phyloP scores from a whole-genome alignment of 148 eudicot species.

The Polygonum aviculare region DNA sequence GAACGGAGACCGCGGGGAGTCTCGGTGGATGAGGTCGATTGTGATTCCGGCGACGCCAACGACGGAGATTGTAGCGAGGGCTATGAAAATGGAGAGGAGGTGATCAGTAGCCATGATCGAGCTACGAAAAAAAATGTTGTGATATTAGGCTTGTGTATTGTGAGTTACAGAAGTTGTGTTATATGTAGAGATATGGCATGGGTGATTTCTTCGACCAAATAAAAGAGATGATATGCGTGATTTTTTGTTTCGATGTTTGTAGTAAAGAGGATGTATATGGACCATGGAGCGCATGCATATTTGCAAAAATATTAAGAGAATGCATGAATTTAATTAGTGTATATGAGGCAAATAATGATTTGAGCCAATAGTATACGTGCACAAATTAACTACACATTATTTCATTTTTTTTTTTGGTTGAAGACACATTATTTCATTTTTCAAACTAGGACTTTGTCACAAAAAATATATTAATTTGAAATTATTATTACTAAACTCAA shows the following conservation, averaged over 20 bases:
- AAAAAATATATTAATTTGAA: too few relatives aligned
- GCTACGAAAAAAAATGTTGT: too few relatives aligned
- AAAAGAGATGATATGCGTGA: not conserved
- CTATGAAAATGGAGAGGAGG: not conserved
- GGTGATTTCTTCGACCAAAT: too few relatives aligned
- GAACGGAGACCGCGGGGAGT: conserved; percentile 17
- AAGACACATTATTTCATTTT: too few relatives aligned
- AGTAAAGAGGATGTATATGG: not conserved
- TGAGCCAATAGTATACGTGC: too few relatives aligned
- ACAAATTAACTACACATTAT: too few relatives aligned
- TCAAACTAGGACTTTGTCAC: too few relatives aligned
- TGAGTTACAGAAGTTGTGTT: not conserved
- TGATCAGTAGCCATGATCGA: not conserved
- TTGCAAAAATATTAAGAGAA: too few relatives aligned
- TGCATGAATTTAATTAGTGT: not conserved
- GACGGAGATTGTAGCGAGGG: not conserved
- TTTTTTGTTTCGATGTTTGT: not conserved
- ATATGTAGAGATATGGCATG: not conserved
- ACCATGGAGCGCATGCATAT: not conserved
- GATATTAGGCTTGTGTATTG: not conserved
- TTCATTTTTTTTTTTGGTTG: too few relatives aligned
- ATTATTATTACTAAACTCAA: too few relatives aligned
- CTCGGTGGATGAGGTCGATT: conserved; percentile 20
- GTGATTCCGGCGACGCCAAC: conserved; percentile 11
- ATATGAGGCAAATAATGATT: too few relatives aligned